These are phyloP conservation scores for Rhipidocladum racemiflorum DNA, from an alignment of 176 grass and related monocot genomes.

Conservation along the genomic window DNA sequence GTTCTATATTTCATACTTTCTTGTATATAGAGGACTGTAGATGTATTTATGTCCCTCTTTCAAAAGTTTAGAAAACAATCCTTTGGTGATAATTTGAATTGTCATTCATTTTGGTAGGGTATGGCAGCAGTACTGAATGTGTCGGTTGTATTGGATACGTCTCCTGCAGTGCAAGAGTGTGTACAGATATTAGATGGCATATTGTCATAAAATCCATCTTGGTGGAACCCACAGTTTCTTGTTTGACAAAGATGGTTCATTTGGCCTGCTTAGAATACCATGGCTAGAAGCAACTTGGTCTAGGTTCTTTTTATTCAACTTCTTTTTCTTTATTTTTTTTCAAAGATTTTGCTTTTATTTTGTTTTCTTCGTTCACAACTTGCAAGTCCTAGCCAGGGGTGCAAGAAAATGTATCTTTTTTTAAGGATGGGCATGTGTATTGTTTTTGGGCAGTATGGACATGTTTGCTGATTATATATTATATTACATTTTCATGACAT, in stretches of 20 bases:
- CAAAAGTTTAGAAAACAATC: neutral
- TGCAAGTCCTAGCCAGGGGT: constrained; percentile 13
- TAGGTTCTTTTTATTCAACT: neutral
- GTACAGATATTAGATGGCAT: constrained; percentile 17
- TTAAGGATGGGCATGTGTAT: neutral
- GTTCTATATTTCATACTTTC: neutral
- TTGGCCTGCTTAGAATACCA: neutral
- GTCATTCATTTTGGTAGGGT: neutral
- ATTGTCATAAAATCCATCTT: neutral
- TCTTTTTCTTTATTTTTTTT: neutral
- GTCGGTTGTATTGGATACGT: neutral
- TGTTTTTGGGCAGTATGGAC: neutral
- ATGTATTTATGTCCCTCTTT: neutral
- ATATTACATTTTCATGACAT: neutral
- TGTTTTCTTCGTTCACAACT: neutral
- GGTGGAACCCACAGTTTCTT: neutral
- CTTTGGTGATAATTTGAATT: neutral
- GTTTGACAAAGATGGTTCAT: constrained; percentile 8
- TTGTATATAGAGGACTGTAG: neutral
- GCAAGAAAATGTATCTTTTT: neutral
- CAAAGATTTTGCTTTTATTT: neutral
- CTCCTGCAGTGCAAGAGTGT: neutral
- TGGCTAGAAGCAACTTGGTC: constrained; percentile 26
- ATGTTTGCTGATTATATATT: neutral
- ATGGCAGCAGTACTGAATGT: neutral